Conservation (phyloP, 1,284 basidiomycete genomes). For the Schizophyllum commune region DNA sequence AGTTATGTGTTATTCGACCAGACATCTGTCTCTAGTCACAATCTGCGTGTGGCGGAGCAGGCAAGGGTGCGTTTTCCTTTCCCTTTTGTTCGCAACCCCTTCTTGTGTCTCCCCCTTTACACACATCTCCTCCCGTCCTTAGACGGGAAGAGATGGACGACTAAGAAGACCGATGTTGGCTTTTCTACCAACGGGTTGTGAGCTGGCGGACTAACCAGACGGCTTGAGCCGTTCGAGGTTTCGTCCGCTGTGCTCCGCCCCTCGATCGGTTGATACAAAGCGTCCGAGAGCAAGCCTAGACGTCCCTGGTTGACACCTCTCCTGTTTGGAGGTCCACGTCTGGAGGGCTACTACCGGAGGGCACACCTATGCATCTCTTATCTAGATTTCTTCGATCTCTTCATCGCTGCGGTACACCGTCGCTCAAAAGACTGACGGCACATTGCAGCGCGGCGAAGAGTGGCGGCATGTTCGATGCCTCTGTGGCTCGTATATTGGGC, state of each 20-base stretch:
- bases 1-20: slow-evolving; percentile 78
- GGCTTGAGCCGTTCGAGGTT: slow-evolving; percentile 15
- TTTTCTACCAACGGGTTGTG: slow-evolving; percentile 53
- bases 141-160: slow-evolving; percentile 57
- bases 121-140: too few species aligned
- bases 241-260: slow-evolving; percentile 28
- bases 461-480: slow-evolving; percentile 65
- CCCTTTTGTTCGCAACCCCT: slow-evolving; percentile 12
- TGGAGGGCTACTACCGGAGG: slow-evolving; percentile 79
- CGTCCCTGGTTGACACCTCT: slow-evolving; percentile 74
- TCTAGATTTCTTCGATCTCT: slow-evolving; percentile 14
- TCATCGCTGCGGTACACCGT: slow-evolving; percentile 4
- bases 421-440: neutral
- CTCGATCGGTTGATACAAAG: slow-evolving; percentile 78
- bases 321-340: slow-evolving; percentile 57
- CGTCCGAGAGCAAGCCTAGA: slow-evolving; percentile 63
- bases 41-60: slow-evolving; percentile 40
- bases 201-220: slow-evolving; percentile 9
- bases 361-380: slow-evolving; percentile 39
- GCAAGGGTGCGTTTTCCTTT: slow-evolving; percentile 46
- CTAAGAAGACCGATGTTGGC: slow-evolving; percentile 86
- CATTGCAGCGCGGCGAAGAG: slow-evolving; percentile 43
- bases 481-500: slow-evolving; percentile 73
- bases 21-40: slow-evolving; percentile 44
- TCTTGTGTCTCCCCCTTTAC: too few species aligned